A percentile compares a stretch with the other conserved stretches of the same genome.
These are phyloP conservation scores for Lichtheimia ramosa DNA, from an alignment of 371 early-diverging fungal species.

Conservation along the genomic window DNA sequence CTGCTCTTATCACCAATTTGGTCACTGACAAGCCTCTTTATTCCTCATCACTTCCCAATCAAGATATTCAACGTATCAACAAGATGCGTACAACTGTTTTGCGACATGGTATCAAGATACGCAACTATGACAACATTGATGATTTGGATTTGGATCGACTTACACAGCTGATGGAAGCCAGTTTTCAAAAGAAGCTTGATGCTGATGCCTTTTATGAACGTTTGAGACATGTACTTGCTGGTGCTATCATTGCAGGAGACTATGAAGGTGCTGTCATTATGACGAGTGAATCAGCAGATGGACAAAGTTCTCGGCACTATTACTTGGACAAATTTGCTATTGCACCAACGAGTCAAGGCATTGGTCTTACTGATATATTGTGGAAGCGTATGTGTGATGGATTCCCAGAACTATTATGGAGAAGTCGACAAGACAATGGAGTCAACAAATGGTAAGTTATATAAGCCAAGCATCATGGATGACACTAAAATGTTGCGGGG, in stretches of 20 bases:
- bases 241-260: constrained; percentile 86
- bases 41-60: constrained; percentile 46
- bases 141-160: constrained; percentile 60
- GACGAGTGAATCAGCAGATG: constrained; percentile 25
- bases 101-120: constrained; percentile 74
- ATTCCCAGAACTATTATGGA: constrained; percentile 83
- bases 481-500: no score
- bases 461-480: neutral
- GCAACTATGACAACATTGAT: constrained; percentile 43
- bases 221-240: constrained; percentile 50
- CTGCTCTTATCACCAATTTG: constrained; percentile 44
- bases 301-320: constrained; percentile 10
- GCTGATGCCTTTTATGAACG: constrained; percentile 61
- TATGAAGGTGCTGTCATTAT: constrained; percentile 63
- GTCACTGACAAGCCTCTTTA: constrained; percentile 55
- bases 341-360: constrained; percentile 84
- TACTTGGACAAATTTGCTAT: constrained; percentile 96
- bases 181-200: constrained; percentile 75
- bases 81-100: constrained; percentile 68
- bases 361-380: constrained; percentile 90
- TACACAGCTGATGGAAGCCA: constrained; percentile 66
- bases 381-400: constrained; percentile 78
- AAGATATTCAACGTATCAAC: constrained; percentile 26
- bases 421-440: constrained; percentile 84
- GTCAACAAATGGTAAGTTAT: constrained; percentile 86